phyloP scores from a whole-genome alignment of 1,284 basidiomycete species.

The Mycocalia duriaeana region DNA sequence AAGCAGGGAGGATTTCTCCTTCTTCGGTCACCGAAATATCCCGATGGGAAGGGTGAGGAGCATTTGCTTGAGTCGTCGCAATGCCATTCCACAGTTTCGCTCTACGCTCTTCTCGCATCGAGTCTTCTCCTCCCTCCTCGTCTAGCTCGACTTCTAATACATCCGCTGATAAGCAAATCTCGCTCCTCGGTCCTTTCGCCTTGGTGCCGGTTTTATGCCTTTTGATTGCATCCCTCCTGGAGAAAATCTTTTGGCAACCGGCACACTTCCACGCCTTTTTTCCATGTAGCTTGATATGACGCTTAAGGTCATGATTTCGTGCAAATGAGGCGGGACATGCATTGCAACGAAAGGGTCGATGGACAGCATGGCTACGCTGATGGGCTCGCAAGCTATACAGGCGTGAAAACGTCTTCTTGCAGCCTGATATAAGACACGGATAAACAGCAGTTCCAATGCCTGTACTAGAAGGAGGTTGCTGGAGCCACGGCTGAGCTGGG shows the following conservation, averaged over 20 bases:
- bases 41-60: conserved; percentile 12
- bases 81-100: conserved; percentile 61
- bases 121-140: conserved; percentile 45
- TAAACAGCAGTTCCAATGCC: conserved; percentile 72
- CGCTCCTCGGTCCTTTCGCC: conserved; percentile 40
- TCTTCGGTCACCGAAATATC: conserved; percentile 45
- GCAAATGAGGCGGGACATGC: conserved; percentile 68
- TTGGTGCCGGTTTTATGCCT: conserved; percentile 60
- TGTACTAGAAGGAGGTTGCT: conserved; percentile 24
- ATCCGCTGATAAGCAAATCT: conserved; percentile 48
- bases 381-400: conserved; percentile 65
- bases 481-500: conserved; percentile 30
- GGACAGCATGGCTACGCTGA: conserved; percentile 55
- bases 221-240: conserved; percentile 70
- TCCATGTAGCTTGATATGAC: conserved; percentile 64
- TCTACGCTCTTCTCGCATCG: conserved; percentile 48
- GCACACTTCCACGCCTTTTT: conserved; percentile 65
- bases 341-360: conserved; percentile 59
- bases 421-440: conserved; percentile 58
- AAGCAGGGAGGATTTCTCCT: conserved; percentile 51
- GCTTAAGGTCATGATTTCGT: conserved; percentile 71
- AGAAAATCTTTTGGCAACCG: conserved; percentile 69
- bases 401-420: conserved; percentile 61
- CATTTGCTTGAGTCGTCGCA: conserved; percentile 33
- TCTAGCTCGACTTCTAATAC: conserved; percentile 57